Conservation (phyloP, 306 rosid genomes). For the Fagus sylvatica region DNA sequence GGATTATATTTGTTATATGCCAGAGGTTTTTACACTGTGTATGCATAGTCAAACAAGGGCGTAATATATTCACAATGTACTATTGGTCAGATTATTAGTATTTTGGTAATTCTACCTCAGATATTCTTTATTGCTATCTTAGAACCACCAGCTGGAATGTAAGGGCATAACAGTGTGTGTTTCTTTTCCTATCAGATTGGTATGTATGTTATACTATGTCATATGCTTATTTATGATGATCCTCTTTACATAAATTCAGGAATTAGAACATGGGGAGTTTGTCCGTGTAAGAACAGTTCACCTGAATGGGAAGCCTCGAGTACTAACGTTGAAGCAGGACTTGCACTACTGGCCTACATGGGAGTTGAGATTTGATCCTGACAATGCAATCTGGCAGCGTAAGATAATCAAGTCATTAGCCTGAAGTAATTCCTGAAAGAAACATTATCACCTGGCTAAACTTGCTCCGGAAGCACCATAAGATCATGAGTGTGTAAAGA, state of each 20-base stretch:
- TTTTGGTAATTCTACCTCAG: too few relatives aligned
- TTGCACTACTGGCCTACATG: slow-evolving; percentile 96
- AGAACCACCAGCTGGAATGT: too few relatives aligned
- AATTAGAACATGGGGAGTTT: slow-evolving; percentile 77
- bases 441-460: background rate
- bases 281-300: slow-evolving; percentile 84
- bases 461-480: background rate
- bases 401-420: slow-evolving; percentile 58
- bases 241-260: slow-evolving; percentile 46
- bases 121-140: too few relatives aligned
- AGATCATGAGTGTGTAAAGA: slow-evolving; percentile 8
- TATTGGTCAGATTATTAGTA: too few relatives aligned
- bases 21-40: background rate
- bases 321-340: slow-evolving; percentile 87
- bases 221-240: background rate
- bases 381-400: slow-evolving; percentile 79
- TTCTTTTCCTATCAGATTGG: background rate
- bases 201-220: background rate
- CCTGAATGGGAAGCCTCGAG: slow-evolving; percentile 87
- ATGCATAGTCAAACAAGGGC: background rate
- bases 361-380: slow-evolving; percentile 81
- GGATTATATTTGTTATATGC: background rate
- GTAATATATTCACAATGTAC: too few relatives aligned
- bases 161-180: too few relatives aligned
- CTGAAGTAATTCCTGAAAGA: slow-evolving; percentile 30